These are phyloP conservation scores for Leccinum truebloodii DNA, from an alignment of 768 basidiomycete species.

Conservation along the genomic window DNA sequence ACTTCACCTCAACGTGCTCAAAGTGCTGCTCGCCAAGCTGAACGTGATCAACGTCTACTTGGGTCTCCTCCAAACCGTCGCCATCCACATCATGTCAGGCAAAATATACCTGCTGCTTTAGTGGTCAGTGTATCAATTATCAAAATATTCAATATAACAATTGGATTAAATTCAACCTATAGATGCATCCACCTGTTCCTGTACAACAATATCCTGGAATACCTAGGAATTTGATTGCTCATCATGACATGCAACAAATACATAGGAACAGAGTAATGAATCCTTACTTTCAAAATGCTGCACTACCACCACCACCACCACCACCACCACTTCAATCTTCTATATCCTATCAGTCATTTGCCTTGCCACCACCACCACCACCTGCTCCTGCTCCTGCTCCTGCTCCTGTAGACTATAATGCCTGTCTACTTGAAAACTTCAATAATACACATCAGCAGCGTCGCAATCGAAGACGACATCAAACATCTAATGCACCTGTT, in stretches of 20 bases:
- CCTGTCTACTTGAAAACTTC: background rate
- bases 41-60: background rate
- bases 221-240: background rate
- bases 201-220: constrained; percentile 7
- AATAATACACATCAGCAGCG: background rate
- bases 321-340: background rate
- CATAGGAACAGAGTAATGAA: background rate
- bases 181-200: constrained; percentile 4
- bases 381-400: background rate
- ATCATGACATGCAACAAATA: background rate
- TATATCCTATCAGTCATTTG: background rate
- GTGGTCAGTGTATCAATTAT: background rate
- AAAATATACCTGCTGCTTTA: background rate
- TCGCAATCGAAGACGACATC: background rate
- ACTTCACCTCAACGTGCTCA: background rate
- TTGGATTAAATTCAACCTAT: no score
- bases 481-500: no score
- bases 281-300: no score
- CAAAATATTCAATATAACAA: background rate
- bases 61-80: background rate
- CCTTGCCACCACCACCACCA: background rate
- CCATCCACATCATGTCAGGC: background rate
- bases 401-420: background rate
- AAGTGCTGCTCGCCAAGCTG: background rate
- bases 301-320: background rate